phyloP scores from a whole-genome alignment of 2,329 filamentous ascomycete species.

The Nannizzia gypsea region DNA sequence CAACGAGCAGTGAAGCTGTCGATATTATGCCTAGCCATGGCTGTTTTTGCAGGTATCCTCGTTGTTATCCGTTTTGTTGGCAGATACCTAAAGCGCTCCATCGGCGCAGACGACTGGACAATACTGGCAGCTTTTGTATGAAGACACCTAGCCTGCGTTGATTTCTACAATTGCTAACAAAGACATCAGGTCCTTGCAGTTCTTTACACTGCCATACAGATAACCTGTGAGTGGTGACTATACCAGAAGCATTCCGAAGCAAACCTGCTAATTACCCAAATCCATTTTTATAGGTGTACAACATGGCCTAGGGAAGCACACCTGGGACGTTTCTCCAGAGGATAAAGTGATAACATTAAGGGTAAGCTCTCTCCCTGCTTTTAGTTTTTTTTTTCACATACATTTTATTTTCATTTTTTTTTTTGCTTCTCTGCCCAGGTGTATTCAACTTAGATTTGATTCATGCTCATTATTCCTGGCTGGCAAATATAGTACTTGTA shows the following conservation, averaged over 20 bases:
- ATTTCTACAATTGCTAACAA: not conserved
- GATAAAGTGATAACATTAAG: conserved; percentile 5
- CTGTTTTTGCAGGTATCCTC: conserved; percentile 16
- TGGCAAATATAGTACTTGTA: conserved; percentile 5
- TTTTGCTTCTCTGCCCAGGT: not conserved
- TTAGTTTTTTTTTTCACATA: too few relatives aligned
- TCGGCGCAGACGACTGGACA: conserved; percentile 19
- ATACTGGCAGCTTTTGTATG: conserved; percentile 17
- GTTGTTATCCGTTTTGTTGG: conserved; percentile 15
- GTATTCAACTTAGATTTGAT: not conserved
- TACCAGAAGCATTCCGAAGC: not conserved
- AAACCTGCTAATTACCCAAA: not conserved
- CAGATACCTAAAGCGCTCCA: conserved; percentile 13
- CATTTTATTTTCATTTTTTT: too few relatives aligned
- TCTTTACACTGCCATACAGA: conserved; percentile 3
- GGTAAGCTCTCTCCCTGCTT: too few relatives aligned
- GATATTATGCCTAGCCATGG: conserved; percentile 10
- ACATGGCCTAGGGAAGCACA: conserved; percentile 23
- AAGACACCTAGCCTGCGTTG: not conserved
- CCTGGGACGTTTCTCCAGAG: conserved; percentile 4
- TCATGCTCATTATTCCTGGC: not conserved
- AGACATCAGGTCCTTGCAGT: conserved; percentile 4
- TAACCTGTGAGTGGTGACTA: conserved; percentile 3
- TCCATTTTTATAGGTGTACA: conserved; percentile 14
- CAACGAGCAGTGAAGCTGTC: not conserved